These are phyloP conservation scores for Musa acuminata DNA, from an alignment of 176 grass and related monocot species.

Conservation along the genomic window DNA sequence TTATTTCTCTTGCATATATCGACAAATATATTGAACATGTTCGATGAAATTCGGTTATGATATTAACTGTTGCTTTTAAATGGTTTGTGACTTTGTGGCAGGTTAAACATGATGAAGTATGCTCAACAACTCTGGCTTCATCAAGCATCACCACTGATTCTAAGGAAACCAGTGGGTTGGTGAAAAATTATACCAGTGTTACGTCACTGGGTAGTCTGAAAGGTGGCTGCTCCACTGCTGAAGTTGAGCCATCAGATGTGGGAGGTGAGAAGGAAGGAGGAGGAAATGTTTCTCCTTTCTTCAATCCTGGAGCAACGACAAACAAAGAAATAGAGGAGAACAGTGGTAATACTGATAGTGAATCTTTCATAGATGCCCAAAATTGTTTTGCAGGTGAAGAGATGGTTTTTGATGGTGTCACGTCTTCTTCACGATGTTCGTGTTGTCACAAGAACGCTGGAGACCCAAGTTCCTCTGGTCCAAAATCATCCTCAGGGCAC, in stretches of 20 bases:
- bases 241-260: constrained; percentile 1
- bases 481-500: constrained; percentile 38
- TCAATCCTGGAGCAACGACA: constrained; percentile 31
- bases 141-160: background rate
- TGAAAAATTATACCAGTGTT: background rate
- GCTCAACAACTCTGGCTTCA: background rate
- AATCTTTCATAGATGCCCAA: constrained; percentile 16
- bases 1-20: background rate
- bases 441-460: constrained; percentile 20
- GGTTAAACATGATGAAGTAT: background rate
- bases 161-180: background rate
- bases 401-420: constrained; percentile 25
- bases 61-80: background rate
- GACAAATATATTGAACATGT: background rate
- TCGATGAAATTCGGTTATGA: background rate
- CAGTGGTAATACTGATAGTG: constrained; percentile 2
- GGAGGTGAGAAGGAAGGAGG: constrained; percentile 21
- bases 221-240: background rate
- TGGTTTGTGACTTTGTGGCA: background rate
- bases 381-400: constrained; percentile 24
- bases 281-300: constrained; percentile 25
- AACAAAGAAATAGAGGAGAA: constrained; percentile 2
- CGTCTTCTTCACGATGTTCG: constrained; percentile 15
- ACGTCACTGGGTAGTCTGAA: background rate
- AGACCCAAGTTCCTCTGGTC: constrained; percentile 27